phyloP scores from a whole-genome alignment of 352 stramenopile genomes.

The Phytophthora crassamura region DNA sequence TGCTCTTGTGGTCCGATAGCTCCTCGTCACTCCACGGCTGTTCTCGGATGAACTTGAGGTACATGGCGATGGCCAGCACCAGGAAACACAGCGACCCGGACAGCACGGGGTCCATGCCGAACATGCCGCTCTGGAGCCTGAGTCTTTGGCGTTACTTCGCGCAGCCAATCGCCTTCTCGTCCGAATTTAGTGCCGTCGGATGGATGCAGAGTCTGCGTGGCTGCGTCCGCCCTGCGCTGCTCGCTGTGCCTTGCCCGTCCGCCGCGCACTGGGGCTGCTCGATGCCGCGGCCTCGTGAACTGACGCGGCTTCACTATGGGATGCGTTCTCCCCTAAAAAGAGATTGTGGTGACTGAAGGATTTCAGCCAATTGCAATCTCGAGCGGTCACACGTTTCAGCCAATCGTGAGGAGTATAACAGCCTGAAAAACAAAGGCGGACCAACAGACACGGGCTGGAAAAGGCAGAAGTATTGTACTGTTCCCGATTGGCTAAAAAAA shows the following conservation, averaged over 20 bases:
- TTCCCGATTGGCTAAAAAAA: too few relatives aligned
- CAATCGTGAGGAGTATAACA: too few relatives aligned
- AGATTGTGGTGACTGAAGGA: not conserved
- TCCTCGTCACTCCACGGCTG: constrained; percentile 71
- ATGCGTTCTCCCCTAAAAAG: constrained; percentile 11
- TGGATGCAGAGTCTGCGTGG: too few relatives aligned
- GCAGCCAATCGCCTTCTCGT: constrained; percentile 3
- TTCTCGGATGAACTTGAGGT: constrained; percentile 89
- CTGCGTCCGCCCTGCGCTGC: too few relatives aligned
- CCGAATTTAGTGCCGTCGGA: not conserved
- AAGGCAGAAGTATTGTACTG: too few relatives aligned
- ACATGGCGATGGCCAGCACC: constrained; percentile 88
- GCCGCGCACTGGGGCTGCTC: constrained; percentile 8
- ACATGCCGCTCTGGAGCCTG: constrained; percentile 1
- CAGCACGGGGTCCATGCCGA: constrained; percentile 82
- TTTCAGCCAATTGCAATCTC: too few relatives aligned
- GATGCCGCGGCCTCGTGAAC: constrained; percentile 23
- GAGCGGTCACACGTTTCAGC: too few relatives aligned
- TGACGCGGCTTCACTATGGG: constrained; percentile 22
- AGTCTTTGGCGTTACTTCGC: not conserved
- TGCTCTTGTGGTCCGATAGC: constrained; percentile 61
- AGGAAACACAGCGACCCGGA: constrained; percentile 90
- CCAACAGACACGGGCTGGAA: too few relatives aligned
- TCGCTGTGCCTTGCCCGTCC: too few relatives aligned
- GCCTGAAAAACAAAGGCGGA: too few relatives aligned